Evolutionary conservation across 2,329 filamentous ascomycete species (phyloP).

Genomic region (Fonsecaea multimorphosa): DNA sequence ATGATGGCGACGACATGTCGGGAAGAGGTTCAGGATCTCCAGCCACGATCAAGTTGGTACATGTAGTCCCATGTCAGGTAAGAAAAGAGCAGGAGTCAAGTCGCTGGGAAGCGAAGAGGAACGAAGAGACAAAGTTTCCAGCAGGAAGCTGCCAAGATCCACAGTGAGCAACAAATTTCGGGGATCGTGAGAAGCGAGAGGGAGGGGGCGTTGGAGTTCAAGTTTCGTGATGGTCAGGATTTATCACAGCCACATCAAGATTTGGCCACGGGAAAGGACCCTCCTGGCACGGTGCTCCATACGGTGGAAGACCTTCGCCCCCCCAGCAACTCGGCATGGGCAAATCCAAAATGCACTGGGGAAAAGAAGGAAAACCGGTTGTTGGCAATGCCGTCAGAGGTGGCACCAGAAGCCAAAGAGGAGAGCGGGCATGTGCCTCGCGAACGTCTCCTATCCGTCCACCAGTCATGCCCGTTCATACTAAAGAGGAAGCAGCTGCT

Average conservation of each 20-base stretch:
- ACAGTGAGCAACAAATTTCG: slow-evolving; percentile 23
- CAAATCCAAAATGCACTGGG: background rate
- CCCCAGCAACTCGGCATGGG: background rate
- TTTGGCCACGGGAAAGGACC: background rate
- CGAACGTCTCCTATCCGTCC: background rate
- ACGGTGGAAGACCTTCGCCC: background rate
- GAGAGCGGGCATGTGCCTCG: background rate
- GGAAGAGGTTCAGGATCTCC: background rate
- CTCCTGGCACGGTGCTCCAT: background rate
- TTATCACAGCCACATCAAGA: background rate
- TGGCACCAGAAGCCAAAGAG: background rate
- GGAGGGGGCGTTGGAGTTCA: background rate
- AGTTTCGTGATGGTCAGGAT: background rate
- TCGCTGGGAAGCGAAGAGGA: background rate
- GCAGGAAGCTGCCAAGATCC: slow-evolving; percentile 19
- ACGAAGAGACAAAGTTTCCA: slow-evolving; percentile 4
- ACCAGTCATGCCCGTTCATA: background rate
- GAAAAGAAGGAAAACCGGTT: slow-evolving; percentile 13
- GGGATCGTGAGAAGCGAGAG: slow-evolving; percentile 11
- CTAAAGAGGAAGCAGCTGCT: background rate
- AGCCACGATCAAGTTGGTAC: background rate
- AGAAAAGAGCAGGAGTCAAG: slow-evolving; percentile 1
- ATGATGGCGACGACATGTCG: slow-evolving; percentile 65
- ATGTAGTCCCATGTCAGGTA: slow-evolving; percentile 5
- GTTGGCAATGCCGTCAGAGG: slow-evolving; percentile 18